phyloP scores from a whole-genome alignment of 2,329 filamentous ascomycete genomes.

The Davidsoniella australis region DNA sequence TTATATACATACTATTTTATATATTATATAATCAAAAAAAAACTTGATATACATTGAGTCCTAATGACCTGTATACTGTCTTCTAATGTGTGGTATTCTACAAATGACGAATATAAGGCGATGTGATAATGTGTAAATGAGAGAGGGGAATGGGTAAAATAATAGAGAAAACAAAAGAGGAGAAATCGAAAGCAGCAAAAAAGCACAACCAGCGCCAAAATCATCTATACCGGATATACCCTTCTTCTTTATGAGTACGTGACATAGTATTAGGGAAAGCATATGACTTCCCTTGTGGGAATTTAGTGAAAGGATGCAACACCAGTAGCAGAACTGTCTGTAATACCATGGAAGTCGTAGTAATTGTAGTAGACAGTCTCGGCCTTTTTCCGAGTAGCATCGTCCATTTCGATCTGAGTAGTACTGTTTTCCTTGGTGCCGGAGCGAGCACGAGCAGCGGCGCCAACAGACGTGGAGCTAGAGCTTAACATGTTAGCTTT shows the following conservation, averaged over 20 bases:
- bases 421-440: conserved; percentile 30
- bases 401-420: conserved; percentile 30
- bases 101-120: too few species aligned
- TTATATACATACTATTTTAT: too few species aligned
- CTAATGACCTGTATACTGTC: too few species aligned
- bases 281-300: not conserved
- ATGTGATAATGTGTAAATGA: too few species aligned
- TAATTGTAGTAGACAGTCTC: conserved; percentile 34
- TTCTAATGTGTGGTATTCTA: too few species aligned
- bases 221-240: too few species aligned
- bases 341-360: conserved; percentile 34
- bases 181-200: not conserved
- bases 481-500: conserved; percentile 9
- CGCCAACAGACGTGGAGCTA: conserved; percentile 30
- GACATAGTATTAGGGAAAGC: too few species aligned
- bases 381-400: conserved; percentile 31
- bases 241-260: too few species aligned
- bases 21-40: too few species aligned
- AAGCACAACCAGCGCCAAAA: not conserved
- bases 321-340: conserved; percentile 29
- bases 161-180: conserved; percentile 1
- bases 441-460: conserved; percentile 23
- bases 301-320: conserved; percentile 33
- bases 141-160: not conserved
- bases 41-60: too few species aligned